These are phyloP conservation scores for Pontederia crassipes DNA, from an alignment of 176 grass and related monocot genomes.

Conservation along the genomic window DNA sequence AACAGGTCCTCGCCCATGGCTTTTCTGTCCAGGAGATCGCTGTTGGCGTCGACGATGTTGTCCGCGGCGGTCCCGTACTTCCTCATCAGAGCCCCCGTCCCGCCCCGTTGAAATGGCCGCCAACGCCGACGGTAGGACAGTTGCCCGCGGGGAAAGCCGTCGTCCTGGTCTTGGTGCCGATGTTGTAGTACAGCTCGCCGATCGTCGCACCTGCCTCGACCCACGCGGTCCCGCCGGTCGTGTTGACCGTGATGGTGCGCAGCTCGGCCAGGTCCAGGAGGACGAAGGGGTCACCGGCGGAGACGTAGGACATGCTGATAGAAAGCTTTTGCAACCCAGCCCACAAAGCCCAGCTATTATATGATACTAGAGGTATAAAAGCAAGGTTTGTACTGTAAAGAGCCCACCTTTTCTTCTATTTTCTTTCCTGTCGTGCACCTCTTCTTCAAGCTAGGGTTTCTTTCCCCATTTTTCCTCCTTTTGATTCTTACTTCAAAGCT, in stretches of 20 bases:
- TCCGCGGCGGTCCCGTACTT: constrained; percentile 17
- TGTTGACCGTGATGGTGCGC: neutral
- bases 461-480: no score
- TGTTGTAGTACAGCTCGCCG: constrained; percentile 1
- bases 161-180: neutral
- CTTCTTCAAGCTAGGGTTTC: no score
- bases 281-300: neutral
- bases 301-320: constrained; percentile 8
- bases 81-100: neutral
- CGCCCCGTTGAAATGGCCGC: constrained; percentile 2
- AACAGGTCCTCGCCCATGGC: constrained; percentile 46
- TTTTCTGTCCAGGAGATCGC: constrained; percentile 31
- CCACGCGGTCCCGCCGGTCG: neutral
- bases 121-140: neutral
- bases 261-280: constrained; percentile 1
- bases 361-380: no score
- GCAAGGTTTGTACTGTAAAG: no score
- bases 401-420: no score
- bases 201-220: neutral
- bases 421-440: no score
- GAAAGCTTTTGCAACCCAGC: no score
- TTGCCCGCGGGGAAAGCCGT: neutral
- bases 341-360: no score
- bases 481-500: no score
- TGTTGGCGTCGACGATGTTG: constrained; percentile 35